Conservation (phyloP, 2,329 filamentous ascomycete genomes). For the Leptodontidium sp. region DNA sequence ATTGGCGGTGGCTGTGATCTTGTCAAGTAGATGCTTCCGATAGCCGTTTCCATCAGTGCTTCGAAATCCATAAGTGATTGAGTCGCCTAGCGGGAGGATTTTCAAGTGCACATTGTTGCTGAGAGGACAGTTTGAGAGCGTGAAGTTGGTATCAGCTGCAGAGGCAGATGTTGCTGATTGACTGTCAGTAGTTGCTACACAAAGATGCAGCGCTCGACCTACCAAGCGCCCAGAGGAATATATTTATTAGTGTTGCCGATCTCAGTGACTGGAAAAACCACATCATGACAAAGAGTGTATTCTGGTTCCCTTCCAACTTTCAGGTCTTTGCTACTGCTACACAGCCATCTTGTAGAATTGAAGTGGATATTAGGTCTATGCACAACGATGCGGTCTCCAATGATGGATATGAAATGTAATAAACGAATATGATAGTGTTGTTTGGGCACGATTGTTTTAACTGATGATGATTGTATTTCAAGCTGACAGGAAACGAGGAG, state of each 20-base stretch:
- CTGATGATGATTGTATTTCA: not conserved
- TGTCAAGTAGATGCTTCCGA: constrained; percentile 43
- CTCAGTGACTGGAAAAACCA: not conserved
- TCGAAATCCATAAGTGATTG: constrained; percentile 49
- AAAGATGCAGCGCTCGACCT: not conserved
- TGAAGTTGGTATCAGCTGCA: not conserved
- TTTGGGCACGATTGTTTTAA: not conserved
- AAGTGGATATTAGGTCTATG: not conserved
- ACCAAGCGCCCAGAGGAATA: not conserved
- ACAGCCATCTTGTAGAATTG: not conserved
- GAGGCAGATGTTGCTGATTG: not conserved
- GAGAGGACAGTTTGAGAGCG: not conserved
- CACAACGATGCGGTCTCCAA: not conserved
- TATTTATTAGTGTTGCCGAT: not conserved
- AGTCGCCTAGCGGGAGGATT: constrained; percentile 39
- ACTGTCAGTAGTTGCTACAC: not conserved
- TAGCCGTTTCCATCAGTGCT: constrained; percentile 51
- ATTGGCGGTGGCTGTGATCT: constrained; percentile 35
- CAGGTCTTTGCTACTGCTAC: not conserved
- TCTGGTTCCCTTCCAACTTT: not conserved
- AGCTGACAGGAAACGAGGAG: not conserved
- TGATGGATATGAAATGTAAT: not conserved
- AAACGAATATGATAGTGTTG: not conserved
- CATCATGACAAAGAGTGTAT: not conserved
- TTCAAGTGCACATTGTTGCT: constrained; percentile 5